These are phyloP conservation scores for Candida mattraensis DNA, from an alignment of 805 yeast species.

Conservation along the genomic window DNA sequence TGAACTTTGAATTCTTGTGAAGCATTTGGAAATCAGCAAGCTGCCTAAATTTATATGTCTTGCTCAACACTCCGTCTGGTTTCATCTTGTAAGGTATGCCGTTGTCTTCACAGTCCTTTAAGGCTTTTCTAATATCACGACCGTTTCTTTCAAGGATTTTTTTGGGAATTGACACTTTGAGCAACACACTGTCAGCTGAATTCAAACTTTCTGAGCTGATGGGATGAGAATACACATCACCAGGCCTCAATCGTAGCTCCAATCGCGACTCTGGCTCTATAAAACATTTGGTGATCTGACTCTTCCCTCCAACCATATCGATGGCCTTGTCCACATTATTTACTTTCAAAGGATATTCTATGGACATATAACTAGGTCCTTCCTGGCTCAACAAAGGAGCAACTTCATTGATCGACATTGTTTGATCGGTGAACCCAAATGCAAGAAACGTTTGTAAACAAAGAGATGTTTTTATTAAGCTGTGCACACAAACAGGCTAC, in stretches of 20 bases:
- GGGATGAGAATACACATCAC: conserved; percentile 53
- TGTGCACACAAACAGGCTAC: no score
- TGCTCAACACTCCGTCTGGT: conserved; percentile 68
- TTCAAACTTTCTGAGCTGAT: conserved; percentile 49
- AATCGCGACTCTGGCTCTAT: conserved; percentile 34
- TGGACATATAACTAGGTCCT: conserved; percentile 68
- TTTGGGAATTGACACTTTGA: conserved; percentile 63
- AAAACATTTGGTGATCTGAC: conserved; percentile 41
- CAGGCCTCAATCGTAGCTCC: conserved; percentile 34
- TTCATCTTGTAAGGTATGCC: conserved; percentile 39
- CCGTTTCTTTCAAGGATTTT: conserved; percentile 42
- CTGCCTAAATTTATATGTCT: conserved; percentile 75
- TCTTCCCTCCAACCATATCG: conserved; percentile 64
- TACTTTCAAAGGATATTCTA: conserved; percentile 79
- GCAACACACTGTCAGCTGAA: conserved; percentile 54
- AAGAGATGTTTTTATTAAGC: not conserved
- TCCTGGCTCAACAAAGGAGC: conserved; percentile 52
- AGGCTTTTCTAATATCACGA: conserved; percentile 44
- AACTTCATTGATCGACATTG: conserved; percentile 9
- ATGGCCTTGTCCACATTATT: conserved; percentile 62
- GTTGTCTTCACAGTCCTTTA: conserved; percentile 36
- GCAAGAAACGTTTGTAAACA: not conserved
- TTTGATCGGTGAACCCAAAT: not conserved
- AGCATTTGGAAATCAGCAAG: conserved; percentile 84
- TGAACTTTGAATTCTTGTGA: conserved; percentile 55